Evolutionary conservation across 2,329 filamentous ascomycete genomes (phyloP).

Genomic region (Mycosphaerella sp.): DNA sequence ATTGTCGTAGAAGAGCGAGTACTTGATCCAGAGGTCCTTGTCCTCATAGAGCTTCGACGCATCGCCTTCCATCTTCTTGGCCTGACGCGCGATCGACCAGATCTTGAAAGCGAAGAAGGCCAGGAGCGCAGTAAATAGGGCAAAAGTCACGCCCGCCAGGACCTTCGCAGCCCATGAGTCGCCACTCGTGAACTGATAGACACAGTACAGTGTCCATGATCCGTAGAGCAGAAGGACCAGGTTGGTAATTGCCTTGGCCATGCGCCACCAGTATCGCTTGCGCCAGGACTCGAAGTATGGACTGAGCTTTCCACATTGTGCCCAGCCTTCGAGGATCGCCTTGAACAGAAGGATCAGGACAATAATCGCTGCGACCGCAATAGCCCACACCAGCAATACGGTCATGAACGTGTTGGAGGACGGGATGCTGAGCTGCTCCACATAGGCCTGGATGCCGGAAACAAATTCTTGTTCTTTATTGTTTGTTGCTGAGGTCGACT

Average conservation of each 20-base stretch:
- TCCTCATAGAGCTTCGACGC: slow-evolving; percentile 70
- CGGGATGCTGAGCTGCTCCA: slow-evolving; percentile 78
- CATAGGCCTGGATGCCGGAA: slow-evolving; percentile 71
- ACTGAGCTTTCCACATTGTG: slow-evolving; percentile 81
- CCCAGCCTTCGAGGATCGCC: slow-evolving; percentile 84
- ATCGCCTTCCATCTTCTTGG: slow-evolving; percentile 71
- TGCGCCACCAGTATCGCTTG: slow-evolving; percentile 91
- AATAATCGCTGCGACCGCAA: slow-evolving; percentile 74
- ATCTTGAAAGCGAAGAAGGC: slow-evolving; percentile 80
- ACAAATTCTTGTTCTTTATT: slow-evolving; percentile 52
- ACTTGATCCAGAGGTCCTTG: slow-evolving; percentile 87
- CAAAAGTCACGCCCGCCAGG: slow-evolving; percentile 75
- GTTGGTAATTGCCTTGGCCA: slow-evolving; percentile 81
- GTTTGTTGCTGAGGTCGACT: slow-evolving; percentile 29
- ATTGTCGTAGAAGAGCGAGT: slow-evolving; percentile 93
- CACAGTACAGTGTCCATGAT: slow-evolving; percentile 90
- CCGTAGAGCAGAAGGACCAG: slow-evolving; percentile 89
- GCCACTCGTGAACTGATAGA: slow-evolving; percentile 89
- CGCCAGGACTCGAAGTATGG: slow-evolving; percentile 74
- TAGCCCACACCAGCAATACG: slow-evolving; percentile 78
- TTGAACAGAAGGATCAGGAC: slow-evolving; percentile 86
- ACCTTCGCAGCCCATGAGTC: slow-evolving; percentile 90
- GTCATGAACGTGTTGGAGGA: slow-evolving; percentile 95
- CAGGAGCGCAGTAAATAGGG: slow-evolving; percentile 72
- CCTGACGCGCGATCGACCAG: slow-evolving; percentile 64